Percentiles rank a stretch among this genome's conserved stretches.
phyloP scores from a whole-genome alignment of 2,329 filamentous ascomycete species.

The Cordyceps javanica region DNA sequence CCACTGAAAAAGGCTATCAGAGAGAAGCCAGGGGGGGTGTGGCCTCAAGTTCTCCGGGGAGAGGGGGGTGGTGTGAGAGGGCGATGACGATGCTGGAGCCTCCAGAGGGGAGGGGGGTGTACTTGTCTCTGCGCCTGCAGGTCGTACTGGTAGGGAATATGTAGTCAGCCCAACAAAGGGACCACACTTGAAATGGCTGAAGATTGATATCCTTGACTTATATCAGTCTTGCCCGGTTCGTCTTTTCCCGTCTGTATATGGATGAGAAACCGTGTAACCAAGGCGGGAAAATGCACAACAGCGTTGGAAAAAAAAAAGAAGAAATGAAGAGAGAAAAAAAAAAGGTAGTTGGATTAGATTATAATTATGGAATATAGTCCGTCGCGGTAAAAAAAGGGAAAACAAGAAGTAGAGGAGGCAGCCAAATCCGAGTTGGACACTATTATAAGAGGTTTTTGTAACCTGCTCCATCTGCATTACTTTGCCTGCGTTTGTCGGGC shows the following conservation, averaged over 20 bases:
- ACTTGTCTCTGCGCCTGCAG: background rate
- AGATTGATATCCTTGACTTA: background rate
- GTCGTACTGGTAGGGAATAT: background rate
- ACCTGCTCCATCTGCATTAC: background rate
- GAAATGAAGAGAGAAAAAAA: background rate
- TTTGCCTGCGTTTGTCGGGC: background rate
- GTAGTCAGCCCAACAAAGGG: background rate
- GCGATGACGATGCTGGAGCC: background rate
- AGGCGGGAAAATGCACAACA: background rate
- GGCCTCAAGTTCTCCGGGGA: background rate
- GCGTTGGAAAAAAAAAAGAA: background rate
- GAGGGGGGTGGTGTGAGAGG: background rate
- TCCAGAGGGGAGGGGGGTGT: background rate
- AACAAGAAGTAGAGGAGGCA: background rate
- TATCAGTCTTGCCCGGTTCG: background rate
- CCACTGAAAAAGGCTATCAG: slow-evolving; percentile 1
- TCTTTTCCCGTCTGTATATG: background rate
- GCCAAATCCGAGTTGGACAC: background rate
- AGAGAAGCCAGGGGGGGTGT: background rate
- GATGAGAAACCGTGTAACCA: no score
- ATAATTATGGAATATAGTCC: background rate
- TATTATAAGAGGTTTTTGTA: background rate
- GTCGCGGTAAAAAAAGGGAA: background rate
- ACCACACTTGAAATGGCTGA: background rate
- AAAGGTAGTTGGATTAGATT: background rate